A percentile compares a stretch with the other conserved stretches of the same genome.
phyloP scores from a whole-genome alignment of 2,329 filamentous ascomycete species.

The Cladophialophora yegresii region DNA sequence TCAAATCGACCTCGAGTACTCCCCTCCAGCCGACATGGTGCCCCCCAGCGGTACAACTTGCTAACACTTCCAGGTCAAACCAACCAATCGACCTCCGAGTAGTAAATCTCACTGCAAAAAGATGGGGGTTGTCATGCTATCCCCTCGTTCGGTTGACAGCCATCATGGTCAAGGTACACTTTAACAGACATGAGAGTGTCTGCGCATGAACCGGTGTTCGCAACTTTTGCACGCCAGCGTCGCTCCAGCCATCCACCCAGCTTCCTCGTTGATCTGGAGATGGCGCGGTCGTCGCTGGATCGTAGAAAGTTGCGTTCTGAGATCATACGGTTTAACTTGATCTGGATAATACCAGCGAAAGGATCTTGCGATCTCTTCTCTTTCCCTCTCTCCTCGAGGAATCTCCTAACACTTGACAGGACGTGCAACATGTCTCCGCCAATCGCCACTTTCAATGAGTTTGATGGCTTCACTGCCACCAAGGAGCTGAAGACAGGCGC shows the following conservation, averaged over 20 bases:
- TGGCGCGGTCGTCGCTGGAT: slow-evolving; percentile 25
- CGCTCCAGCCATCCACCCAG: slow-evolving; percentile 36
- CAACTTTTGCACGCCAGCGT: slow-evolving; percentile 38
- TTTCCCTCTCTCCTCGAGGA: slow-evolving; percentile 30
- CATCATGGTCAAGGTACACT: slow-evolving; percentile 52
- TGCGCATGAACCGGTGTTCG: slow-evolving; percentile 66
- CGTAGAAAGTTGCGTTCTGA: slow-evolving; percentile 58
- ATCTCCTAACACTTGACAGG: slow-evolving; percentile 37
- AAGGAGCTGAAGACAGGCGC: slow-evolving; percentile 41
- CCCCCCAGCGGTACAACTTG: not conserved
- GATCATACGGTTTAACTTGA: slow-evolving; percentile 97
- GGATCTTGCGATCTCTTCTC: slow-evolving; percentile 80
- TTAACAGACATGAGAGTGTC: slow-evolving; percentile 43
- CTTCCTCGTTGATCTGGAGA: slow-evolving; percentile 32
- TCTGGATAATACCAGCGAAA: slow-evolving; percentile 99
- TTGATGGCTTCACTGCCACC: slow-evolving; percentile 35
- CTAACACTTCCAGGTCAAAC: slow-evolving; percentile 17
- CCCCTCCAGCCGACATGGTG: not conserved
- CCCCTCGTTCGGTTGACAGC: slow-evolving; percentile 31
- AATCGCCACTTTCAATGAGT: slow-evolving; percentile 62
- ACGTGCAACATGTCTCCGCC: slow-evolving; percentile 73
- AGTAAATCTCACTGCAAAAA: slow-evolving; percentile 31
- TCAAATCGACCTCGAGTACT: not conserved
- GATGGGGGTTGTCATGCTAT: slow-evolving; percentile 31
- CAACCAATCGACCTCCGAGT: not conserved